phyloP scores from a whole-genome alignment of 306 rosid genomes.

The Quercus engelmannii region DNA sequence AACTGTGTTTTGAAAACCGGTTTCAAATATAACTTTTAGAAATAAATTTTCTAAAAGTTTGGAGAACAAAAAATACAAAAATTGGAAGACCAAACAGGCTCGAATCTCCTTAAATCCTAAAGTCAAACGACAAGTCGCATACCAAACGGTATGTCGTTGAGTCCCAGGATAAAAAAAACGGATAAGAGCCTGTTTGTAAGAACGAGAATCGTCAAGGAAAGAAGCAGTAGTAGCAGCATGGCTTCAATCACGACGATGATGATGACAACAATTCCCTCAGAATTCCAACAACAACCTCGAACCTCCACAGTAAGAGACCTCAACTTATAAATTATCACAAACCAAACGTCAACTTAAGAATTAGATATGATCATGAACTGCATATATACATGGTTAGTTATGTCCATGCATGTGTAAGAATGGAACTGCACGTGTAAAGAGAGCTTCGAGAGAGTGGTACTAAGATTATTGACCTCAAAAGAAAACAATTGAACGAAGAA shows the following conservation, averaged over 20 bases:
- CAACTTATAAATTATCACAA: not conserved
- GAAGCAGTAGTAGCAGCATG: not conserved
- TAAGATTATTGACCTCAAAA: no score
- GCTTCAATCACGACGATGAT: slow-evolving; percentile 8
- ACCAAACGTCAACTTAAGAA: not conserved
- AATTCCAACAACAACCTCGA: not conserved
- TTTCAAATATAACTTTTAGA: no score
- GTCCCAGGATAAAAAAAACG: not conserved
- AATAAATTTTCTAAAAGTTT: fast-evolving
- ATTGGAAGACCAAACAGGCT: no score
- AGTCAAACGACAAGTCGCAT: no score
- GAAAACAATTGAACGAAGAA: no score
- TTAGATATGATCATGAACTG: not conserved
- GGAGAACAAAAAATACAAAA: no score
- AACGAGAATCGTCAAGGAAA: not conserved
- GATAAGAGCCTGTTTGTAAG: not conserved
- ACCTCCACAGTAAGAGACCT: slow-evolving; percentile 22
- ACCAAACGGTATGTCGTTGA: not conserved
- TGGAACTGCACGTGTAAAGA: no score
- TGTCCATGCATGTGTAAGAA: no score
- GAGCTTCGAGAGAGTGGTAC: no score
- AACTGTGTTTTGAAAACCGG: no score
- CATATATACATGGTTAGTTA: no score
- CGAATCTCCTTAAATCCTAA: no score
- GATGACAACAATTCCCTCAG: not conserved